Evolutionary conservation across 768 basidiomycete genomes (phyloP), one percentile per base, ranked within the genome.

Genomic region (Pholiota conissans): DNA sequence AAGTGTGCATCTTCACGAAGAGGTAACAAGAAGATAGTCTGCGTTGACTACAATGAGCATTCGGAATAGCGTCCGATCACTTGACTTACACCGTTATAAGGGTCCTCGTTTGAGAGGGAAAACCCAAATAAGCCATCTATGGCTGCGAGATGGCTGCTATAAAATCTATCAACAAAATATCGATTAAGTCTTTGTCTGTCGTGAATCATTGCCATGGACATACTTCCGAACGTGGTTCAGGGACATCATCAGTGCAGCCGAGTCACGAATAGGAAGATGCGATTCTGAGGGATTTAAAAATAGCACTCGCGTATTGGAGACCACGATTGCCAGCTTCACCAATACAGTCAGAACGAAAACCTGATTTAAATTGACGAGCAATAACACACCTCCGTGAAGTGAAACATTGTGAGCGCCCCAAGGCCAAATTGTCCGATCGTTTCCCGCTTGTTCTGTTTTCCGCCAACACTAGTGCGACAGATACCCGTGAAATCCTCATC

Each of bases 341-440:
- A 18, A 13, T 28, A 52, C 45, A 57, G 48, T 40, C n/a, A 39
- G 10, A 26, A n/a, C n/a, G n/a, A n/a, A n/a, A n/a, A n/a, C n/a
- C n/a, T n/a, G n/a, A 10, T 11, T 18, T 9, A 3, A 5, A 27
- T 3, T 4, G 16, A 1, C 22, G n/a, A 11, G 30, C 55, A 20
- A 34, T 24, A 10, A 49, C 71, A 50, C 49, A 82, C 82, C 67
- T 83, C 81, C 0, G 78, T 75, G 51, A 83, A 75, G 59, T 82
- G 79, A 56, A 78, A 84, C 74, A 83, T 79, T 0, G 80, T 77
- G 3, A 84, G 67, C 13, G 77, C 78, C 6, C 83, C 83, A 7
- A 78, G 68, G 5, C 83, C 83, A 65, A 82, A 84, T 52, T 76
- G 75, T 0, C 83, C 83, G 35, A 83, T 83, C 0, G 74, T 76